Conservation (phyloP, 345 rosid species). For the Gynandropsis gynandra region DNA sequence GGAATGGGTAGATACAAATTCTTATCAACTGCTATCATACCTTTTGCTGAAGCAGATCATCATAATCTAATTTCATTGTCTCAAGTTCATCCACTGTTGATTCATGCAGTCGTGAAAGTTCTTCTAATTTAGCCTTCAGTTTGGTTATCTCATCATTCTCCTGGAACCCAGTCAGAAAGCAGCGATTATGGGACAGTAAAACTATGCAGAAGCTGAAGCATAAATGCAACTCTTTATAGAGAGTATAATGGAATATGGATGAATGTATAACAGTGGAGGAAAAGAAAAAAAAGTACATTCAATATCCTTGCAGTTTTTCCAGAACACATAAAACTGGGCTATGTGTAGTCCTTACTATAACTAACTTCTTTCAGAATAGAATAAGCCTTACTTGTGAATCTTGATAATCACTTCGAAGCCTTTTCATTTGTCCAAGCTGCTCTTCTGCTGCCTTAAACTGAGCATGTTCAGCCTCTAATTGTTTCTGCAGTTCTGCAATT, state of each 20-base stretch:
- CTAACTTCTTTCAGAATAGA: slow-evolving; percentile 5
- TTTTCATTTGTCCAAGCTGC: slow-evolving; percentile 40
- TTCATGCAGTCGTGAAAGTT: slow-evolving; percentile 40
- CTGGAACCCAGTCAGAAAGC: slow-evolving; percentile 29
- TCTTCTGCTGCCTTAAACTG: slow-evolving; percentile 41
- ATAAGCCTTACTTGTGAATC: slow-evolving; percentile 48
- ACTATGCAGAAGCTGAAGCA: slow-evolving; percentile 19
- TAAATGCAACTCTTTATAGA: slow-evolving; percentile 5
- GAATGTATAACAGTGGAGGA: too few relatives aligned
- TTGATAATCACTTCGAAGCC: slow-evolving; percentile 43
- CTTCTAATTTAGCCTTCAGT: slow-evolving; percentile 41
- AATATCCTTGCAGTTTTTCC: neutral
- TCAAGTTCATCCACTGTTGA: slow-evolving; percentile 45
- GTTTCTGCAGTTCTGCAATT: slow-evolving; percentile 49
- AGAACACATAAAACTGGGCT: slow-evolving; percentile 15
- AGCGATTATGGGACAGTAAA: slow-evolving; percentile 6
- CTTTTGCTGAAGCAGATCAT: slow-evolving; percentile 54
- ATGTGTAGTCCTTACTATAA: slow-evolving; percentile 13
- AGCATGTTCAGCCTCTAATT: slow-evolving; percentile 46
- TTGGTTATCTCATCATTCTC: slow-evolving; percentile 43
- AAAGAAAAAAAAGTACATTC: neutral
- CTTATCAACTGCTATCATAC: slow-evolving; percentile 23
- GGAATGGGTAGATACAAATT: too few relatives aligned
- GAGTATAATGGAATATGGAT: neutral
- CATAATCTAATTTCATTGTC: slow-evolving; percentile 47